Evolutionary conservation across 1,284 basidiomycete species (phyloP), one percentile per base, ranked within the genome.

Genomic region (Leccinum angustisporum): DNA sequence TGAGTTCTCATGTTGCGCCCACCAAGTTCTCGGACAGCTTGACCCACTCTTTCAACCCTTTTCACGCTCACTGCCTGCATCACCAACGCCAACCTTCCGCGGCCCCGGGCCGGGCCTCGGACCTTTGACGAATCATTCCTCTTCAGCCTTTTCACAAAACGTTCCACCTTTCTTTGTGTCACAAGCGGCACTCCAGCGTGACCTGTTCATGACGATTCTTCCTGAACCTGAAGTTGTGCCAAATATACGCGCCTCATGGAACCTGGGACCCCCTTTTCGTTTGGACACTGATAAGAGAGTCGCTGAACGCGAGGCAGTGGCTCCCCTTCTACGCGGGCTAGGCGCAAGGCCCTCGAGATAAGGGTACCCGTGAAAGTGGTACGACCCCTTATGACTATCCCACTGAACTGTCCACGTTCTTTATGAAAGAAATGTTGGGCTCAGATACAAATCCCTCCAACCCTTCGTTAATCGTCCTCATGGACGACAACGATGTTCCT

Each of bases 391-490:
- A n/a, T 27, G 25, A 27, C 16, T n/a, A 7, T 40, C 4, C 8
- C 40, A 40, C 5, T n/a, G 16, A n/a, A n/a, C 38, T 36, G 14
- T 4, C 14, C 36, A 14, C 14, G 36, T 36, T 14, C 36, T 40
- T 16, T n/a, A 9, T 40, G n/a, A n/a, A 40, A n/a, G 40, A 8
- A 74, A 68, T 74, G 10, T 57, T 61, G 54, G 60, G 61, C 18
- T 63, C 64, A 4, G 65, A 71, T 21, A 40, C 58, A 13, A 57
- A 50, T 18, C 48, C 53, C 10, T 59, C 63, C 6, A 58, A 70
- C 14, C 18, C 54, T n/a, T 58, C 61, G 3, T 50, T 74, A 53
- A 53, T 56, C 40, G 65, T 70, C 33, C 36, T 73, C 53, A 59
- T 55, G 33, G 59, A 52, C 14, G 55, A 27, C 25, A 57, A 60